Percentiles rank a stretch among this genome's conserved stretches.
phyloP scores from a whole-genome alignment of 495 filamentous ascomycete genomes.

The Talaromyces borbonicus region DNA sequence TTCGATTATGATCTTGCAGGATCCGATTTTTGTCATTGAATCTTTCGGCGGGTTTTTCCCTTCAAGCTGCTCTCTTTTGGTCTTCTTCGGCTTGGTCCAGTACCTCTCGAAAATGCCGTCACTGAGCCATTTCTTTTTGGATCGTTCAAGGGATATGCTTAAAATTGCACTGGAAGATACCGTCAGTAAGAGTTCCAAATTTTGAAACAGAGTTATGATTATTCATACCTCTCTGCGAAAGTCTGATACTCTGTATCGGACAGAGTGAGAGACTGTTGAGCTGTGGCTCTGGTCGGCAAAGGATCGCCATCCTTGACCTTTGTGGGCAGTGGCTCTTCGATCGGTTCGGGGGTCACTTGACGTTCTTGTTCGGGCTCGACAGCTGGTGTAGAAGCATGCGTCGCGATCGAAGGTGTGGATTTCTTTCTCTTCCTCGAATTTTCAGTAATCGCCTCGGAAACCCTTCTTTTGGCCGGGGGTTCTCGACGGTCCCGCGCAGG shows the following conservation, averaged over 20 bases:
- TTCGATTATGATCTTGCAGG: slow-evolving; percentile 72
- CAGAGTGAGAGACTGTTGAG: slow-evolving; percentile 53
- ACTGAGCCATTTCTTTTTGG: slow-evolving; percentile 78
- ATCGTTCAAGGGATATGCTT: slow-evolving; percentile 69
- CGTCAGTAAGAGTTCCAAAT: slow-evolving; percentile 8
- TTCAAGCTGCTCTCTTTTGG: slow-evolving; percentile 58
- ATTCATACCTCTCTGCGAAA: slow-evolving; percentile 79
- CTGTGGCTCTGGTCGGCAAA: slow-evolving; percentile 61
- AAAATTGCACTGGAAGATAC: slow-evolving; percentile 60
- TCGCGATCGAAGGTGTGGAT: slow-evolving; percentile 20
- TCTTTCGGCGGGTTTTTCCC: slow-evolving; percentile 78
- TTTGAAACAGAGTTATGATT: slow-evolving; percentile 9
- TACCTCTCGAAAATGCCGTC: slow-evolving; percentile 88
- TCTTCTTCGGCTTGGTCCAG: slow-evolving; percentile 83
- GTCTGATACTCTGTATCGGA: slow-evolving; percentile 65
- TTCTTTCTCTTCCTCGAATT: slow-evolving; percentile 26
- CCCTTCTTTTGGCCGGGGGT: slow-evolving; percentile 36
- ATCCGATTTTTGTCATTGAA: slow-evolving; percentile 74
- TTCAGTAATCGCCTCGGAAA: slow-evolving; percentile 32
- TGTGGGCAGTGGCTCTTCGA: slow-evolving; percentile 49
- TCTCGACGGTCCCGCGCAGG: slow-evolving; percentile 38
- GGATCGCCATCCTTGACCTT: slow-evolving; percentile 56
- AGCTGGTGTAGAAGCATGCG: slow-evolving; percentile 11
- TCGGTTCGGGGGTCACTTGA: slow-evolving; percentile 22
- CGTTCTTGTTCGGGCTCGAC: slow-evolving; percentile 16